Conservation (phyloP, 441 rosid genomes). For the Populus hybrid region DNA sequence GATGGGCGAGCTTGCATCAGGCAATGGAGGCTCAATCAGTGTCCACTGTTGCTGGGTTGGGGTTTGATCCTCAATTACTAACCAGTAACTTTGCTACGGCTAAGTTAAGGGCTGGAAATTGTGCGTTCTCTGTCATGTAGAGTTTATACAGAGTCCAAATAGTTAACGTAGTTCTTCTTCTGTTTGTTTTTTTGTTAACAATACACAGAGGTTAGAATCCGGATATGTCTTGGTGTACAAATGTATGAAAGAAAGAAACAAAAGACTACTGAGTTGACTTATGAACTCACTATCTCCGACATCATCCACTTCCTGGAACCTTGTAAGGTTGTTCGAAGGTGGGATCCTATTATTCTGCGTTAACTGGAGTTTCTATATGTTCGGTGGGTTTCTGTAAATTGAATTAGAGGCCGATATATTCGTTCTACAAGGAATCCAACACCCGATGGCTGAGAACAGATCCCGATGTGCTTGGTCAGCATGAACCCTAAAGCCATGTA, state of each 20-base stretch:
- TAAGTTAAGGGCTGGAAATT: neutral
- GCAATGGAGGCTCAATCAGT: neutral
- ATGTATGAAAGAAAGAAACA: no score
- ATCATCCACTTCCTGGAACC: neutral
- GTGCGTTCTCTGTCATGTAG: neutral
- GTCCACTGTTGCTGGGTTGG: neutral
- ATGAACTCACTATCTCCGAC: neutral
- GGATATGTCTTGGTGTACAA: no score
- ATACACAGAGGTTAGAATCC: no score
- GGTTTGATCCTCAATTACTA: neutral
- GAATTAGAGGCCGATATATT: no score
- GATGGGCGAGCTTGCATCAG: constrained; percentile 2
- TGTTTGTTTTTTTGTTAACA: no score
- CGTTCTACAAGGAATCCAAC: no score
- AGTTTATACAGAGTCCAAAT: neutral
- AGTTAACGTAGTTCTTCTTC: neutral
- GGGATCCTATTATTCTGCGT: neutral
- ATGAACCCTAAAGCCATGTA: no score
- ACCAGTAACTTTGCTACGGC: neutral
- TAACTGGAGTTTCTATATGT: no score
- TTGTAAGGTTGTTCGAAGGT: neutral
- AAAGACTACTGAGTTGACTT: no score
- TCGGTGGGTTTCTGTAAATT: no score
- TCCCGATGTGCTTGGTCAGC: no score
- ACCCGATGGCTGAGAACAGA: no score